Evolutionary conservation across 2,329 filamentous ascomycete species (phyloP).

Genomic region (Laburnicola sp.): DNA sequence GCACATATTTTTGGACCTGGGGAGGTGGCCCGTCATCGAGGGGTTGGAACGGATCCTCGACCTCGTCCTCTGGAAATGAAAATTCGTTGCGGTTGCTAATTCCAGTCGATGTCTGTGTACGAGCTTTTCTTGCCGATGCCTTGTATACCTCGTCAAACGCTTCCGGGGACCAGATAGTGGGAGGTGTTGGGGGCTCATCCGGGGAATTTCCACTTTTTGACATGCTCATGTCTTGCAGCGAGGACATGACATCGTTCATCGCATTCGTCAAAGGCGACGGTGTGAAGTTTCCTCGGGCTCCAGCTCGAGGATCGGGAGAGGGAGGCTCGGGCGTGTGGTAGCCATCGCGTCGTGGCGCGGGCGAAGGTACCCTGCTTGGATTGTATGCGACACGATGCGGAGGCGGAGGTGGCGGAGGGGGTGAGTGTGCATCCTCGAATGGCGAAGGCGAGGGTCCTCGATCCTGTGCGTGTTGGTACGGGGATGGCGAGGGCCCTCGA

Average conservation of each 20-base stretch:
- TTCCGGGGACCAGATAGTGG: slow-evolving; percentile 88
- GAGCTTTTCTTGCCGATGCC: slow-evolving; percentile 45
- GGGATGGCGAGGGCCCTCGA: slow-evolving; percentile 48
- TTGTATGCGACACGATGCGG: slow-evolving; percentile 67
- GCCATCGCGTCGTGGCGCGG: slow-evolving; percentile 46
- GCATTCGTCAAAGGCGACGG: slow-evolving; percentile 90
- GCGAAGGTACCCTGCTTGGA: slow-evolving; percentile 44
- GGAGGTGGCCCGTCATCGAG: slow-evolving; percentile 62
- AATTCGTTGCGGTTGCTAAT: slow-evolving; percentile 54
- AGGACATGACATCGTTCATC: slow-evolving; percentile 98
- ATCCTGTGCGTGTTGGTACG: slow-evolving; percentile 23
- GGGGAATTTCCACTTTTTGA: slow-evolving; percentile 55
- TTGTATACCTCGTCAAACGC: slow-evolving; percentile 67
- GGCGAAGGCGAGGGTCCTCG: slow-evolving; percentile 44
- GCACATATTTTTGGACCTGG: slow-evolving; percentile 81
- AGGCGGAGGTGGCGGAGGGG: slow-evolving; percentile 83
- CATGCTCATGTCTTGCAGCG: slow-evolving; percentile 81
- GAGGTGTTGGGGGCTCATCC: slow-evolving; percentile 60
- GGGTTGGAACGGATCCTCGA: slow-evolving; percentile 46
- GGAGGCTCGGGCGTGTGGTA: slow-evolving; percentile 66
- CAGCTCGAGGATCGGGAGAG: slow-evolving; percentile 58
- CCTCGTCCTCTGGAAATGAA: slow-evolving; percentile 54
- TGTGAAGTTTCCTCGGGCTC: slow-evolving; percentile 56
- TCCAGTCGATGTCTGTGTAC: slow-evolving; percentile 72
- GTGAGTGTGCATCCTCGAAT: slow-evolving; percentile 53